Evolutionary conservation across 1,284 basidiomycete species (phyloP), one percentile per base, ranked within the genome.

Genomic region (Microbotryomycetes sp.): DNA sequence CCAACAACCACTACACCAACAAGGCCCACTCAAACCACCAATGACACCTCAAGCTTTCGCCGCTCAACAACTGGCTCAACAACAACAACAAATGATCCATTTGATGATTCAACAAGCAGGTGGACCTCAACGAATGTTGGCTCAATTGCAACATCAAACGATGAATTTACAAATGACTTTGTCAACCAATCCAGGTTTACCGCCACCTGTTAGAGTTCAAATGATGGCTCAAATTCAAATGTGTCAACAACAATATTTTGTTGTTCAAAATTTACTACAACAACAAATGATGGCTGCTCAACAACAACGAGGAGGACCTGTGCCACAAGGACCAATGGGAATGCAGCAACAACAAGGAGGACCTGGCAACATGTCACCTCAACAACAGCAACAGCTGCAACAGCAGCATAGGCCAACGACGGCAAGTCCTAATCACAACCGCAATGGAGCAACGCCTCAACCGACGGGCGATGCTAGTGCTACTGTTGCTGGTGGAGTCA

Each of bases 201-300:
- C 22, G 49, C 49, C 54, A 6, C 30, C 15, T 31, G 56, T 53
- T 22, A 29, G 54, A 6, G 25, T 22, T 9, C 58, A 55, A 0
- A 49, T 62, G 30, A 67, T 42, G 36, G 36, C 36, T 42, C 36
- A 42, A 42, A 19, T 42, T 42, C 36, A 42, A 19, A 42, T 42
- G 36, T 42, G 36, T 42, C 36, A 42, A 42, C 36, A 42, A 42
- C 36, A 42, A 19, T 42, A 42, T 42, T 42, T 42, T 42, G 36
- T 42, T 19, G 36, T 42, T 42, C 36, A 52, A 22, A 50, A 58
- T 5, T 54, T 59, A 1, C 58, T 62, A 22, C 66, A 63, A 47
- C 60, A 57, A 3, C 65, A 59, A 25, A 26, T 60, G 30, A 14
- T 52, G 3, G 60, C 56, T 2, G 63, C 65, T 45, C 62, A 68